Conservation (phyloP, 352 stramenopile genomes). For the Globisporangium echinulatum region DNA sequence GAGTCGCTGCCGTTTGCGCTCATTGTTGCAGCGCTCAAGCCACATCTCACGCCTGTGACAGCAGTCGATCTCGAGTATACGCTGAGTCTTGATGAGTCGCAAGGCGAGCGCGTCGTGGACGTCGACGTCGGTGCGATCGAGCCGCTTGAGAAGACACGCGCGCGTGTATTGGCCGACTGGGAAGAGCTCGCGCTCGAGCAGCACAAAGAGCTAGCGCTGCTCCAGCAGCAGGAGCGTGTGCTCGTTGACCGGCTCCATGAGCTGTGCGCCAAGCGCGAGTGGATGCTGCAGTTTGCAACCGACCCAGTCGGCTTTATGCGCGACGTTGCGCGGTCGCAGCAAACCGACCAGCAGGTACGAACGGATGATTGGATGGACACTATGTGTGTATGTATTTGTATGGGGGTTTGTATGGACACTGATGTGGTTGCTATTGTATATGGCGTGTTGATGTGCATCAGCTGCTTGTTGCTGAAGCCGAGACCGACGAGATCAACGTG, state of each 20-base stretch:
- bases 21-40: slow-evolving; percentile 57
- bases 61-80: slow-evolving; percentile 59
- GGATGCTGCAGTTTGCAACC: slow-evolving; percentile 59
- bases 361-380: neutral
- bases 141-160: slow-evolving; percentile 31
- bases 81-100: slow-evolving; percentile 26
- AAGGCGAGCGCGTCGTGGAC: slow-evolving; percentile 50
- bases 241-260: slow-evolving; percentile 47
- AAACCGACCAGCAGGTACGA: slow-evolving; percentile 48
- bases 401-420: too few relatives aligned
- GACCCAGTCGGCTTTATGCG: slow-evolving; percentile 61
- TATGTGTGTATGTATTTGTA: neutral
- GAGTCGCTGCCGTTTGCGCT: slow-evolving; percentile 65
- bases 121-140: slow-evolving; percentile 56
- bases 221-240: slow-evolving; percentile 49
- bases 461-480: slow-evolving; percentile 50
- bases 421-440: too few relatives aligned
- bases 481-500: slow-evolving; percentile 56
- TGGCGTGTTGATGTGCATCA: slow-evolving; percentile 4
- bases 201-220: slow-evolving; percentile 49
- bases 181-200: slow-evolving; percentile 67
- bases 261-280: slow-evolving; percentile 47
- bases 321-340: slow-evolving; percentile 55
- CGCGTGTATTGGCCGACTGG: slow-evolving; percentile 32
- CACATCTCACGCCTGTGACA: slow-evolving; percentile 49